A percentile compares a stretch with the other conserved stretches of the same genome.
phyloP scores from a whole-genome alignment of 306 rosid genomes.

The Cucumis melo region DNA sequence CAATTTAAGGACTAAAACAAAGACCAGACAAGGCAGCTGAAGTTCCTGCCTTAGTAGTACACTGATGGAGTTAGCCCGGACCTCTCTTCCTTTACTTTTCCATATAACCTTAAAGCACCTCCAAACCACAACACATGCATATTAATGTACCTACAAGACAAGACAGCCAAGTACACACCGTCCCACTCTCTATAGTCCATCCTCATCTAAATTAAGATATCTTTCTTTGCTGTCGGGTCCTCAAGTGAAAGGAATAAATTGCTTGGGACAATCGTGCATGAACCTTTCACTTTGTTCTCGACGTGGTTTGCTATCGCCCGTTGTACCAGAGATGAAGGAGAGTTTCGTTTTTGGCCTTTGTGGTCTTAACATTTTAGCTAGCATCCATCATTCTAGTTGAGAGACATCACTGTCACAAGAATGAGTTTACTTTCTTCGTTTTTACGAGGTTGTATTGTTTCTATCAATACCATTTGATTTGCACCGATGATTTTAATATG shows the following conservation, averaged over 20 bases:
- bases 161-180: conserved; percentile 5
- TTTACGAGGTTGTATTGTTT: neutral
- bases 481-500: neutral
- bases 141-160: conserved; percentile 1
- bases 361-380: neutral
- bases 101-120: neutral
- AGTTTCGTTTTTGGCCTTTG: neutral
- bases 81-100: neutral
- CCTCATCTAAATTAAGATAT: neutral
- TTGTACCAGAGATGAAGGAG: neutral
- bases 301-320: neutral
- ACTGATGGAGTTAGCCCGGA: neutral
- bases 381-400: neutral
- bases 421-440: neutral
- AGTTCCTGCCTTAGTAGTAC: neutral
- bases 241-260: neutral
- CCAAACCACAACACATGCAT: conserved; percentile 2
- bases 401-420: no score
- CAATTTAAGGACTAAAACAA: neutral
- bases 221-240: neutral
- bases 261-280: neutral
- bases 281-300: neutral
- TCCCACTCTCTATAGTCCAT: neutral
- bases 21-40: neutral
- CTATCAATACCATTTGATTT: no score